A percentile compares a stretch with the other conserved stretches of the same genome.
Evolutionary conservation across 805 yeast genomes (phyloP).

Genomic region (Schwanniomyces polymorphus): DNA sequence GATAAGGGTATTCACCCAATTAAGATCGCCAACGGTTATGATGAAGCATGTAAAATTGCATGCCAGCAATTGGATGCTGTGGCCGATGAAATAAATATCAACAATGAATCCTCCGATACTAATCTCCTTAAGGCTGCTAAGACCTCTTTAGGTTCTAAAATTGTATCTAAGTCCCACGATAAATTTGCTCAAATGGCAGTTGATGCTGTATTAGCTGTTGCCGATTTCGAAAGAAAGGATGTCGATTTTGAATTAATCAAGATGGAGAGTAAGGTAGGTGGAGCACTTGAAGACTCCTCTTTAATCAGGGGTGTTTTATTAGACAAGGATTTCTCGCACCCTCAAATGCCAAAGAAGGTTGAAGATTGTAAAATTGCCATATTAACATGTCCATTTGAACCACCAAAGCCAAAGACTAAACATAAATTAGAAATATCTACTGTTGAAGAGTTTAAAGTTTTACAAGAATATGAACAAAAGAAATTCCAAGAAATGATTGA

Average conservation of each 20-base stretch:
- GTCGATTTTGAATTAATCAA: constrained; percentile 96
- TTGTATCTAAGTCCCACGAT: constrained; percentile 91
- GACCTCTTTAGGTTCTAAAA: constrained; percentile 93
- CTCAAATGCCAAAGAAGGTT: constrained; percentile 91
- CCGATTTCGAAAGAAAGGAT: constrained; percentile 87
- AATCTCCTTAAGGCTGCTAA: constrained; percentile 87
- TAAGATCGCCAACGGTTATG: constrained; percentile 94
- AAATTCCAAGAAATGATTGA: constrained; percentile 90
- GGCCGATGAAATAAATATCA: constrained; percentile 64
- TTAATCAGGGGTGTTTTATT: constrained; percentile 88
- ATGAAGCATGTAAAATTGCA: constrained; percentile 94
- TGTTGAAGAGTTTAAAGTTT: constrained; percentile 90
- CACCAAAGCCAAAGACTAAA: constrained; percentile 98
- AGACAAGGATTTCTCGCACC: constrained; percentile 97
- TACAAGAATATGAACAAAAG: constrained; percentile 90
- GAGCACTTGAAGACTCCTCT: constrained; percentile 81
- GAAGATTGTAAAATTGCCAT: constrained; percentile 86
- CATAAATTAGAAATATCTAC: constrained; percentile 90
- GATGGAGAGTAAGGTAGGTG: constrained; percentile 95
- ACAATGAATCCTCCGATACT: constrained; percentile 46
- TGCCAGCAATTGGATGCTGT: constrained; percentile 69
- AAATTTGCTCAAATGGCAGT: constrained; percentile 97
- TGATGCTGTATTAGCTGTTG: constrained; percentile 89
- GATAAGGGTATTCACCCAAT: constrained; percentile 98
- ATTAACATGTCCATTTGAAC: constrained; percentile 97